Percentiles rank a stretch among this genome's conserved stretches.
Evolutionary conservation across 1,284 basidiomycete species (phyloP).

Genomic region (Papiliotrema terrestris): DNA sequence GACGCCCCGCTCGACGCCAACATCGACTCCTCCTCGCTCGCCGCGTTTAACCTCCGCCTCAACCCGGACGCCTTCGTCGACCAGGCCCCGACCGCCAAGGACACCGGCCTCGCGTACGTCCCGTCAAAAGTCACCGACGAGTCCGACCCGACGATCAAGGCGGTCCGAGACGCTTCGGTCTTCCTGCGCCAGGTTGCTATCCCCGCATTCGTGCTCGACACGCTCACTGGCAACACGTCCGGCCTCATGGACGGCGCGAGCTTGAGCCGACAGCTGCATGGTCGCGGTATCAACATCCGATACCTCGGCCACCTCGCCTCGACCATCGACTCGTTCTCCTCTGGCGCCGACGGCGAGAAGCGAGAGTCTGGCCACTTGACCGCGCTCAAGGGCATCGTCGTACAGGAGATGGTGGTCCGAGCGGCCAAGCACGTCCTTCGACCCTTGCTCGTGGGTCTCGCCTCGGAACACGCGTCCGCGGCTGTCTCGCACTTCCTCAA

Average conservation of each 20-base stretch:
- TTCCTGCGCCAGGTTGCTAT: constrained; percentile 54
- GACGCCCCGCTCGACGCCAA: constrained; percentile 27
- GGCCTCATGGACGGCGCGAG: constrained; percentile 54
- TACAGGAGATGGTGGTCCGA: constrained; percentile 58
- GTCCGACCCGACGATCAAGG: constrained; percentile 52
- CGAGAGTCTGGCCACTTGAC: constrained; percentile 28
- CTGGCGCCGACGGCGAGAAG: constrained; percentile 29
- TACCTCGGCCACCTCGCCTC: constrained; percentile 54
- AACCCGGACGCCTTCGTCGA: constrained; percentile 60
- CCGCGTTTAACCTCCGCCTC: constrained; percentile 54
- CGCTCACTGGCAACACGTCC: constrained; percentile 50
- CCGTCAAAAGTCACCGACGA: constrained; percentile 50
- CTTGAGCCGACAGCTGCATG: constrained; percentile 54
- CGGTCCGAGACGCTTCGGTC: constrained; percentile 54
- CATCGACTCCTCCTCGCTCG: constrained; percentile 22
- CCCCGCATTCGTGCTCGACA: constrained; percentile 52
- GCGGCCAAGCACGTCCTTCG: constrained; percentile 56
- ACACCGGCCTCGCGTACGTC: constrained; percentile 14
- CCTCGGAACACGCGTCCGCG: constrained; percentile 46
- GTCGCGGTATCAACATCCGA: constrained; percentile 58
- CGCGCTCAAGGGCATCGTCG: constrained; percentile 46
- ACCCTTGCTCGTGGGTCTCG: constrained; percentile 43
- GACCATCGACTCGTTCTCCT: constrained; percentile 48
- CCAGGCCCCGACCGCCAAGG: constrained; percentile 34
- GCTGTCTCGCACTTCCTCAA: constrained; percentile 58